Evolutionary conservation across 2,329 filamentous ascomycete species (phyloP), one percentile per base, ranked within the genome.

Genomic region (Alternaria gaisen): DNA sequence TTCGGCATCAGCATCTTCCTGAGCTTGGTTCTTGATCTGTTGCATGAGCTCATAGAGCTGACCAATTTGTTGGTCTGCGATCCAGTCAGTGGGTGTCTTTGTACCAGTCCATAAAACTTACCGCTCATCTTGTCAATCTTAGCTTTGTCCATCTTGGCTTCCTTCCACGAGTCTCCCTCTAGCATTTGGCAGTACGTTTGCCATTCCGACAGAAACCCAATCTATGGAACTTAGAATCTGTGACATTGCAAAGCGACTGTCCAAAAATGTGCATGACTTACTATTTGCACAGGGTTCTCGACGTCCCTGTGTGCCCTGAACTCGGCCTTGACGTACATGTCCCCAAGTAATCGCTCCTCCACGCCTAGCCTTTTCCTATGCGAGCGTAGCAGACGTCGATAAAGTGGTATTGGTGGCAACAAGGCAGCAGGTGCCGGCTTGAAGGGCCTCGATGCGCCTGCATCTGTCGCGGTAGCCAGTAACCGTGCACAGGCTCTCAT

Each of bases 181-280:
- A 99, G 82, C 76, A 93, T 90, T 77, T 99, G 94, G 2, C 93
- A 94, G 75, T 98, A 99, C 53, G 92, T 82, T 79, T 99, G 95
- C 94, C 94, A 99, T 79, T 98, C 94, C 0, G 92, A 94, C 69
- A 99, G 84, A 79, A 99, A 99, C 2, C 94, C 95, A 71, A 98
- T 93, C 93, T 97, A n/a, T 12, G 6, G 44, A 51, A 44, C 43
- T 72, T 38, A 71, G 51, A 30, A 46, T 30, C 34, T 32, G 30
- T 22, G 36, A 18, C 28, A 28, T 54, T 38, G 18, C 28, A 24
- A 4, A 40, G 30, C 30, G 36, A 30, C 48, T n/a, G 4, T 22
- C 4, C 14, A 46, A 26, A n/a, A 18, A 34, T 20, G 28, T 4
- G 46, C 20, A 16, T n/a, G n/a, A 78, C 88, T 64, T 84, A 96